Evolutionary conservation across 306 rosid species (phyloP).

Genomic region (Dryas octopetala): DNA sequence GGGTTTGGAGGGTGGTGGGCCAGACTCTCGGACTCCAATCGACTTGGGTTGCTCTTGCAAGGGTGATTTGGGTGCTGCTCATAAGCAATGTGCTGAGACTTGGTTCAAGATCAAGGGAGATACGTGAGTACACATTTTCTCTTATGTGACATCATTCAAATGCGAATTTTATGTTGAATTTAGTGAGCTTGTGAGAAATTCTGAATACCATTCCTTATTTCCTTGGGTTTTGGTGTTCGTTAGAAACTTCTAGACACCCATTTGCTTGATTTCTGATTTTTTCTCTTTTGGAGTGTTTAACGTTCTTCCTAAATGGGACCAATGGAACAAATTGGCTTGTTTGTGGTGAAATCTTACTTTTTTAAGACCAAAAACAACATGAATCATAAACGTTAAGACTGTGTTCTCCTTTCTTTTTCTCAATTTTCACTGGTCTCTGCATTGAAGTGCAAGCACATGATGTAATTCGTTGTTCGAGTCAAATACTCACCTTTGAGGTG

Average conservation of each 20-base stretch:
- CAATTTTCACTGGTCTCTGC: neutral
- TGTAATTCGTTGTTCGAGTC: neutral
- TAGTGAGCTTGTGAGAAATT: neutral
- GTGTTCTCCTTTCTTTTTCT: neutral
- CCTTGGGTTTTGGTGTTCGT: slow-evolving; percentile 4
- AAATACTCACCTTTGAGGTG: neutral
- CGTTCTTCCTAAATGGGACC: neutral
- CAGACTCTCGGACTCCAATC: slow-evolving; percentile 32
- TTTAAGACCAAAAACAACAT: neutral
- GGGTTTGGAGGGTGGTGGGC: slow-evolving; percentile 26
- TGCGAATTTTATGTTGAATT: neutral
- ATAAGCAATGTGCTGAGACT: slow-evolving; percentile 49
- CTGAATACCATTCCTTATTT: neutral
- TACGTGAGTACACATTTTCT: slow-evolving; percentile 31
- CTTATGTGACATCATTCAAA: no score
- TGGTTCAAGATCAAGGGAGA: slow-evolving; percentile 57
- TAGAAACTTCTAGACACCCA: neutral
- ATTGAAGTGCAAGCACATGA: slow-evolving; percentile 1
- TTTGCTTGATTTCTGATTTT: neutral
- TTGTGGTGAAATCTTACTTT: neutral
- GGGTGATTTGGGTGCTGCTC: slow-evolving; percentile 47
- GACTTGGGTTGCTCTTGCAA: slow-evolving; percentile 45
- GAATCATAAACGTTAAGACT: neutral
- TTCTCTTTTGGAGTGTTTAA: neutral
- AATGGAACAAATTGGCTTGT: neutral